Conservation (phyloP, 352 stramenopile genomes). For the Phytophthora megakarya region DNA sequence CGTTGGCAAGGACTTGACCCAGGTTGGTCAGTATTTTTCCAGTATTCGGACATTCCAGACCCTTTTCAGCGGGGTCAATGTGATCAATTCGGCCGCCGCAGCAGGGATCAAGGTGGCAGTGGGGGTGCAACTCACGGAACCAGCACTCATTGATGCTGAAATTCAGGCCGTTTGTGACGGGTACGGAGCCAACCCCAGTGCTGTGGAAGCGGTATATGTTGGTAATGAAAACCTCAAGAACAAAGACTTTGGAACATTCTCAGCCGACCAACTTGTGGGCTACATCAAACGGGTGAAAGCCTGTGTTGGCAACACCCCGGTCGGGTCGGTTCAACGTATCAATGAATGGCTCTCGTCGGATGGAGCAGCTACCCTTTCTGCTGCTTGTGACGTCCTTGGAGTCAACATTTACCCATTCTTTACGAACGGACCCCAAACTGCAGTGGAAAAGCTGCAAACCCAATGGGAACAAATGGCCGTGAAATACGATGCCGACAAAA, state of each 20-base stretch:
- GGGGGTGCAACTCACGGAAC: conserved; percentile 68
- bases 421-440: conserved; percentile 39
- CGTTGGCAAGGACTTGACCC: conserved; percentile 45
- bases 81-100: conserved; percentile 48
- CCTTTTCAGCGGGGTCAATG: conserved; percentile 63
- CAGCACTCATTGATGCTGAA: conserved; percentile 44
- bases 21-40: conserved; percentile 55
- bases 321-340: conserved; percentile 81
- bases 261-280: conserved; percentile 43
- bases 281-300: conserved; percentile 64
- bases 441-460: conserved; percentile 59
- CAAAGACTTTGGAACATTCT: conserved; percentile 47
- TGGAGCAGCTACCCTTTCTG: conserved; percentile 38
- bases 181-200: conserved; percentile 39
- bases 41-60: conserved; percentile 75
- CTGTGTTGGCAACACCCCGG: conserved; percentile 47
- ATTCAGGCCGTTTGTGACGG: conserved; percentile 71
- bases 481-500: conserved; percentile 50
- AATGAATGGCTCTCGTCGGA: conserved; percentile 62
- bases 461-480: conserved; percentile 54
- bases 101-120: conserved; percentile 69
- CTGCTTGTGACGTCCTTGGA: conserved; percentile 33
- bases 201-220: conserved; percentile 70
- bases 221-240: conserved; percentile 82
- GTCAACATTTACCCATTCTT: conserved; percentile 88